Evolutionary conservation across 1,284 basidiomycete species (phyloP).

Genomic region (Rhodotorula sp.): DNA sequence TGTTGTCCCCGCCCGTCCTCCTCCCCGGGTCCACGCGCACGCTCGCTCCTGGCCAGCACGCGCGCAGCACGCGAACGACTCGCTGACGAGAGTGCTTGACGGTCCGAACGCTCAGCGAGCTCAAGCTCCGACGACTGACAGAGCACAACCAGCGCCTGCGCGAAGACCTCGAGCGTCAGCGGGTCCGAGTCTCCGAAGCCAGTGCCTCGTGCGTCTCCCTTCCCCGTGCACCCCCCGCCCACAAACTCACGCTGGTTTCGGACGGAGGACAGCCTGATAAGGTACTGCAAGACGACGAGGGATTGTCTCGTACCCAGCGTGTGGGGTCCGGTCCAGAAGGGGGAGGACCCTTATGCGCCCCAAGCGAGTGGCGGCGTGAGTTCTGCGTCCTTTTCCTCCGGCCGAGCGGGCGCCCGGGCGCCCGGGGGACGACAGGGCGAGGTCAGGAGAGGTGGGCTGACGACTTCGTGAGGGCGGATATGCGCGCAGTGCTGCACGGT

Average conservation of each 20-base stretch:
- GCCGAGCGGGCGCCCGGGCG: too few relatives aligned
- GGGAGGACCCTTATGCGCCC: constrained; percentile 82
- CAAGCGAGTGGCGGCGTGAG: constrained; percentile 59
- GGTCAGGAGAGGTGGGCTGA: neutral
- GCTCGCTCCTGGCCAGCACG: too few relatives aligned
- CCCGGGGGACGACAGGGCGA: too few relatives aligned
- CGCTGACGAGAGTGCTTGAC: too few relatives aligned
- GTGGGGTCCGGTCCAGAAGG: constrained; percentile 87
- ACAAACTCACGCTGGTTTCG: neutral
- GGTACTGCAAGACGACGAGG: constrained; percentile 83
- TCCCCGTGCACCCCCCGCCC: neutral
- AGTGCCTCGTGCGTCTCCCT: constrained; percentile 67
- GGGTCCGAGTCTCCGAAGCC: constrained; percentile 86
- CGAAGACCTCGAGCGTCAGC: constrained; percentile 83
- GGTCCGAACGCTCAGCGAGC: constrained; percentile 58
- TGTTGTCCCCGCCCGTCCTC: neutral
- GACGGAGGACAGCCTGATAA: constrained; percentile 65
- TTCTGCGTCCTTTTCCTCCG: constrained; percentile 41
- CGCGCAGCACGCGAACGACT: too few relatives aligned
- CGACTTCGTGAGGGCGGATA: neutral
- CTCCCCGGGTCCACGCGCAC: too few relatives aligned
- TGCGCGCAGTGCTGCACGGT: constrained; percentile 18
- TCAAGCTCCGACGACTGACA: constrained; percentile 85
- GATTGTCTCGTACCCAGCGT: constrained; percentile 85
- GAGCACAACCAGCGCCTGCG: constrained; percentile 89